Evolutionary conservation across 345 rosid genomes (phyloP).

Genomic region (Citrus sp.): DNA sequence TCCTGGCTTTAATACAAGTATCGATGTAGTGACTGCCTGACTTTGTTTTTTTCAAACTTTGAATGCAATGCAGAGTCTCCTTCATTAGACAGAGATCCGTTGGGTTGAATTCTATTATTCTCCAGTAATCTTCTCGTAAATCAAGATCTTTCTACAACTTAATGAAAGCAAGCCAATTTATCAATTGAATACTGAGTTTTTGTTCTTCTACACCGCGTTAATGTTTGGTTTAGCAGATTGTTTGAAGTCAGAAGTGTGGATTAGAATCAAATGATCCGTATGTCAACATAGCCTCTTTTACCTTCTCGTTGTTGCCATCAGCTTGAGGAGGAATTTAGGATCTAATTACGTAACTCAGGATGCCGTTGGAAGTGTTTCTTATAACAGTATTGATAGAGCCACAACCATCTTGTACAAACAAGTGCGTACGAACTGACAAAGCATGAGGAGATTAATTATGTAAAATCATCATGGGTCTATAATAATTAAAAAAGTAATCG

Average conservation of each 20-base stretch:
- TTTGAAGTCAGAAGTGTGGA: background rate
- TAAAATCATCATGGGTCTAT: too few relatives aligned
- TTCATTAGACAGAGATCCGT: background rate
- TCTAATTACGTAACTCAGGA: background rate
- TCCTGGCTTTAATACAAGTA: background rate
- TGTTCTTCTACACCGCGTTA: background rate
- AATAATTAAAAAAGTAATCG: too few relatives aligned
- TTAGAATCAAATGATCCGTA: background rate
- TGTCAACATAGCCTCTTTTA: too few relatives aligned
- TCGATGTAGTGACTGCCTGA: background rate
- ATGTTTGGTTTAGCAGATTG: too few relatives aligned
- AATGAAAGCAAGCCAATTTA: background rate
- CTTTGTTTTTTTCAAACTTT: too few relatives aligned
- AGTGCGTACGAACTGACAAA: accelerated
- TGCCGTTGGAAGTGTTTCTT: background rate
- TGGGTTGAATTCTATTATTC: background rate
- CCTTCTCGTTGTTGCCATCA: background rate
- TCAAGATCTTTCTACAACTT: background rate
- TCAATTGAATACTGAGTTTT: background rate
- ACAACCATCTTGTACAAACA: too few relatives aligned
- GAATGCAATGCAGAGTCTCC: background rate
- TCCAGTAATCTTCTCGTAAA: background rate
- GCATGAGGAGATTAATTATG: too few relatives aligned
- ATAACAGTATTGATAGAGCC: too few relatives aligned
- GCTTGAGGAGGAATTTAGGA: background rate